phyloP scores from a whole-genome alignment of 371 early-diverging fungal genomes.

The Zychaea mexicana region DNA sequence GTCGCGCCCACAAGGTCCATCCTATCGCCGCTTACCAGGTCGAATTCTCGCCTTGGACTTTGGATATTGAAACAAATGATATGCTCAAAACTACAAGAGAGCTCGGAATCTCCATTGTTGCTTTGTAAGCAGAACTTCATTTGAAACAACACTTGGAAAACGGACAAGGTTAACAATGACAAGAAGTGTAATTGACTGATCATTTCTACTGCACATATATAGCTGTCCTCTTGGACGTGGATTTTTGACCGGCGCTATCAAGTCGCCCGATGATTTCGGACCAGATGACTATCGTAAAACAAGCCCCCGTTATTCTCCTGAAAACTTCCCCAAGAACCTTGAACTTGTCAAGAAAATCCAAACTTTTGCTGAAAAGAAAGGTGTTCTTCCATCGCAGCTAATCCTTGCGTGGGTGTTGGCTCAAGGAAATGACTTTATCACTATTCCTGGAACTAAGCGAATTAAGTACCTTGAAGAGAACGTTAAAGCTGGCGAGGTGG shows the following conservation, averaged over 20 bases:
- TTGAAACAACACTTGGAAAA: constrained; percentile 43
- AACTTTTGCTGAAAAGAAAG: constrained; percentile 43
- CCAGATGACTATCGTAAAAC: constrained; percentile 44
- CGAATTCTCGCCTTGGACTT: constrained; percentile 55
- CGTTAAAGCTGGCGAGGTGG: constrained; percentile 33
- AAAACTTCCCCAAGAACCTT: constrained; percentile 54
- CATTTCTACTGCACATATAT: background rate
- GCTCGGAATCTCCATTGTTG: constrained; percentile 59
- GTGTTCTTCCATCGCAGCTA: constrained; percentile 42
- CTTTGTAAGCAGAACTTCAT: constrained; percentile 29
- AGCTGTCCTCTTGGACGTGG: constrained; percentile 60
- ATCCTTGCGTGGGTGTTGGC: constrained; percentile 62
- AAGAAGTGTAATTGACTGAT: no score
- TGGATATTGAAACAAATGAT: constrained; percentile 57
- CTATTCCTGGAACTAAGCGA: constrained; percentile 58
- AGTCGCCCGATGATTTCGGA: constrained; percentile 46
- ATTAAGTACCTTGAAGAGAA: background rate
- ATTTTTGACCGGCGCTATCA: constrained; percentile 53
- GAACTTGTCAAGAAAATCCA: constrained; percentile 53
- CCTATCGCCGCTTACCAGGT: constrained; percentile 67
- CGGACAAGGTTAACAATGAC: constrained; percentile 35
- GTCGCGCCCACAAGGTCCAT: constrained; percentile 67
- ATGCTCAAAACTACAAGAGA: constrained; percentile 55
- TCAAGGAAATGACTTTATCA: constrained; percentile 41
- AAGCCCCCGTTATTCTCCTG: constrained; percentile 51